phyloP scores from a whole-genome alignment of 208 protist genomes.

The Trypanosoma boissoni region DNA sequence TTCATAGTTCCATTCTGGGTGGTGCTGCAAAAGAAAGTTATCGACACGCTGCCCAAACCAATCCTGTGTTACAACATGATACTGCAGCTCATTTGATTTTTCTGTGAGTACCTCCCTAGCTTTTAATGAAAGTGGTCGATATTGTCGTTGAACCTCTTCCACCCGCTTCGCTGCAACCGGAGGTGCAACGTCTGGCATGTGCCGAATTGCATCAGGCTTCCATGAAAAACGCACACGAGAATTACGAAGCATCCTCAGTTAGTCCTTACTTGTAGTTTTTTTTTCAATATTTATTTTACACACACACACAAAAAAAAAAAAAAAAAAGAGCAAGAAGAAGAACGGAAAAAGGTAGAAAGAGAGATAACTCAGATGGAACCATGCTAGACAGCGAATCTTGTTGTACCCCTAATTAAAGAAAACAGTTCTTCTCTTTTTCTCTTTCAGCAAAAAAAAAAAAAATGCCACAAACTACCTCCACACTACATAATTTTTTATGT shows the following conservation, averaged over 20 bases:
- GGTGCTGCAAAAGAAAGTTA: constrained; percentile 76
- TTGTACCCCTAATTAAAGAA: background rate
- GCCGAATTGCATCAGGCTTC: constrained; percentile 42
- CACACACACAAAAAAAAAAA: constrained; percentile 12
- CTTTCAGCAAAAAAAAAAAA: background rate
- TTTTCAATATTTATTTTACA: background rate
- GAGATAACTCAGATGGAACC: background rate
- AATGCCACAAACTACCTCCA: background rate
- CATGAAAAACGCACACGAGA: constrained; percentile 18
- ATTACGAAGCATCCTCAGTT: constrained; percentile 17
- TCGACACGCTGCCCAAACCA: constrained; percentile 88
- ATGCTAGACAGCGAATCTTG: background rate
- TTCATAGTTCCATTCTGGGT: constrained; percentile 85
- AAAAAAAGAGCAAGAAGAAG: constrained; percentile 8
- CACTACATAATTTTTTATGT: background rate
- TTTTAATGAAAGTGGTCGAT: constrained; percentile 63
- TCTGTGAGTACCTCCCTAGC: constrained; percentile 59
- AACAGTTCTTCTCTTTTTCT: no score
- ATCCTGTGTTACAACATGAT: constrained; percentile 86
- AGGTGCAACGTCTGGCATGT: constrained; percentile 34
- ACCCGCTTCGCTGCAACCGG: constrained; percentile 22
- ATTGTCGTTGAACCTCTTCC: constrained; percentile 52
- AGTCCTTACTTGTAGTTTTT: background rate
- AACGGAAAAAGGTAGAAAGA: constrained; percentile 4
- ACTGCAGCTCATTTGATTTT: constrained; percentile 57